These are phyloP conservation scores for Rhodotorula sp. DNA, from an alignment of 1,284 basidiomycete genomes.

Conservation along the genomic window DNA sequence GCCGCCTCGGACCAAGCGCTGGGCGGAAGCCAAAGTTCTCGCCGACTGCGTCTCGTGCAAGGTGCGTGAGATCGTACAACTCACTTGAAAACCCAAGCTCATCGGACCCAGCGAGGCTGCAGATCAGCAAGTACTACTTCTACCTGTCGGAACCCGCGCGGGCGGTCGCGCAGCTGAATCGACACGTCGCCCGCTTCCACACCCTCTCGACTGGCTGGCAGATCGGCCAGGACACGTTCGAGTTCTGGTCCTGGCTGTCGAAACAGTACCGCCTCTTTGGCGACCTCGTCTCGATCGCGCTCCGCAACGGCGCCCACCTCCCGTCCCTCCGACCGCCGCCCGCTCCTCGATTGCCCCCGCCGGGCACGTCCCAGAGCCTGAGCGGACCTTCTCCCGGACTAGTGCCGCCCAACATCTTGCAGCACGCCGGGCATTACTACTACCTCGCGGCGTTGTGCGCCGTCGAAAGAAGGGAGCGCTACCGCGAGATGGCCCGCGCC, in stretches of 20 bases:
- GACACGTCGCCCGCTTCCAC: constrained; percentile 78
- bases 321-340: constrained; percentile 54
- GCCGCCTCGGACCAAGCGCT: constrained; percentile 89
- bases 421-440: constrained; percentile 87
- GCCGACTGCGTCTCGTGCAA: constrained; percentile 87
- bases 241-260: constrained; percentile 95
- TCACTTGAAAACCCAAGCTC: background rate
- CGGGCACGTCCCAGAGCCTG: constrained; percentile 33
- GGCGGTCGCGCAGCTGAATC: constrained; percentile 73
- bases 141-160: constrained; percentile 79
- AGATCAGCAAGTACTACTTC: constrained; percentile 83
- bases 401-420: constrained; percentile 60
- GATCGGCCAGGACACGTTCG: constrained; percentile 93
- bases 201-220: constrained; percentile 91
- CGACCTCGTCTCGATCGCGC: constrained; percentile 79
- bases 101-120: background rate
- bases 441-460: constrained; percentile 81
- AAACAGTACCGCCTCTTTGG: constrained; percentile 87
- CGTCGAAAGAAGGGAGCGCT: constrained; percentile 67
- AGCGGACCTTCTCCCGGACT: constrained; percentile 42
- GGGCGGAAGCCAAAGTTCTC: constrained; percentile 97
- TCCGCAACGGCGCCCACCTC: constrained; percentile 59
- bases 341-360: constrained; percentile 22
- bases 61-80: constrained; percentile 52
- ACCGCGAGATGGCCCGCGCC: constrained; percentile 54